Evolutionary conservation across 2,329 filamentous ascomycete genomes (phyloP).

Genomic region (Plenodomus biglobosus): DNA sequence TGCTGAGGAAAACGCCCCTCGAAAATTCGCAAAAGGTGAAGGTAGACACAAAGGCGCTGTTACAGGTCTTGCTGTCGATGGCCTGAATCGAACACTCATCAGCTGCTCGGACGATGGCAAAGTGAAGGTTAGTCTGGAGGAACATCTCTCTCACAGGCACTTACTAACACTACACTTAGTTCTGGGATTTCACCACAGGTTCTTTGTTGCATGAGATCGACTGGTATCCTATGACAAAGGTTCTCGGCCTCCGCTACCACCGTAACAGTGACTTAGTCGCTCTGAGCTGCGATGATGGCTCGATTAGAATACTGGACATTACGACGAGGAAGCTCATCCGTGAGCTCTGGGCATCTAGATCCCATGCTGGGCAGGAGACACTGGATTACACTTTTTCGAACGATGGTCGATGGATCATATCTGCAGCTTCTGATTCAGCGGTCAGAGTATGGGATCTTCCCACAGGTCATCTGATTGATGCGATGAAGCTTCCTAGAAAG

Average conservation of each 20-base stretch:
- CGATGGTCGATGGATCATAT: conserved; percentile 91
- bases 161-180: conserved; percentile 49
- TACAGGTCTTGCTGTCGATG: conserved; percentile 84
- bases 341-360: conserved; percentile 77
- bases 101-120: conserved; percentile 89
- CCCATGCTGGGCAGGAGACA: conserved; percentile 33
- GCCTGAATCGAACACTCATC: conserved; percentile 81
- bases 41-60: conserved; percentile 80
- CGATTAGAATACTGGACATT: conserved; percentile 84
- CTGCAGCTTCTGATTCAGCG: conserved; percentile 76
- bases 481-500: conserved; percentile 74
- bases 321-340: conserved; percentile 88
- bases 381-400: conserved; percentile 69
- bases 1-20: conserved; percentile 21
- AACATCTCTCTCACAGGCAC: not conserved
- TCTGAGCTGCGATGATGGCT: conserved; percentile 84
- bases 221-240: conserved; percentile 75
- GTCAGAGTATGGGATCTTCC: conserved; percentile 93
- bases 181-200: conserved; percentile 93
- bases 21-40: conserved; percentile 52
- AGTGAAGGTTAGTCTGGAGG: conserved; percentile 62
- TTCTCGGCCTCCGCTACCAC: conserved; percentile 79
- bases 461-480: conserved; percentile 92
- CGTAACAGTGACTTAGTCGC: conserved; percentile 81
- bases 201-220: conserved; percentile 77